Percentiles rank a stretch among this genome's conserved stretches.
These are phyloP conservation scores for Pterocarpus macrocarpus DNA, from an alignment of 306 rosid species.

Conservation along the genomic window DNA sequence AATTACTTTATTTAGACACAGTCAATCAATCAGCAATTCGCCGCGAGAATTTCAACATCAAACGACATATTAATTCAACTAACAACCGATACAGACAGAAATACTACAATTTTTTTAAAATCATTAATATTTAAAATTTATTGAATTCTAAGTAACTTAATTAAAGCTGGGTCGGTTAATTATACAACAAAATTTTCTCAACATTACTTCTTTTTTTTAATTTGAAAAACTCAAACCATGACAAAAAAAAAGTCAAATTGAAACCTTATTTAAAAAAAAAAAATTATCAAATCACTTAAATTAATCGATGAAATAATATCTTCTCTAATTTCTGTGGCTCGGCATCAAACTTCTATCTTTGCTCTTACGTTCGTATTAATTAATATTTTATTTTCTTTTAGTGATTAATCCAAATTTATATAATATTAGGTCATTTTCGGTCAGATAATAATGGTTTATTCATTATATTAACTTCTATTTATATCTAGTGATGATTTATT, in stretches of 20 bases:
- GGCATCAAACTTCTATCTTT: background rate
- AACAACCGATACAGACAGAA: background rate
- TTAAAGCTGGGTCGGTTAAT: too few relatives aligned
- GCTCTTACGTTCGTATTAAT: background rate
- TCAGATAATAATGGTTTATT: background rate
- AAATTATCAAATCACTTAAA: too few relatives aligned
- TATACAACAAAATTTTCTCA: too few relatives aligned
- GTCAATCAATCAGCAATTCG: conserved; percentile 26
- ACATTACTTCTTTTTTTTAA: too few relatives aligned
- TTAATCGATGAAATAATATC: background rate
- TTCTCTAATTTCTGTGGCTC: background rate
- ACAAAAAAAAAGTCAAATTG: too few relatives aligned
- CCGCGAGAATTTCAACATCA: conserved; percentile 47
- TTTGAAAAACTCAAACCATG: too few relatives aligned
- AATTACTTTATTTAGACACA: background rate
- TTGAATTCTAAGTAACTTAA: too few relatives aligned
- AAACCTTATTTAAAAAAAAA: too few relatives aligned
- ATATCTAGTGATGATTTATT: too few relatives aligned
- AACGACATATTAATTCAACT: conserved; percentile 24
- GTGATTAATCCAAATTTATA: conserved; percentile 16
- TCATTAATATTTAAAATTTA: too few relatives aligned
- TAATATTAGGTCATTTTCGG: background rate
- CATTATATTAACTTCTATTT: too few relatives aligned
- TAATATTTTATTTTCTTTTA: conserved; percentile 23
- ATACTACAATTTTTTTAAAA: background rate